Evolutionary conservation across 2,329 filamentous ascomycete genomes (phyloP), one percentile per base, ranked within the genome.

Genomic region (Sarocladium kiliense): DNA sequence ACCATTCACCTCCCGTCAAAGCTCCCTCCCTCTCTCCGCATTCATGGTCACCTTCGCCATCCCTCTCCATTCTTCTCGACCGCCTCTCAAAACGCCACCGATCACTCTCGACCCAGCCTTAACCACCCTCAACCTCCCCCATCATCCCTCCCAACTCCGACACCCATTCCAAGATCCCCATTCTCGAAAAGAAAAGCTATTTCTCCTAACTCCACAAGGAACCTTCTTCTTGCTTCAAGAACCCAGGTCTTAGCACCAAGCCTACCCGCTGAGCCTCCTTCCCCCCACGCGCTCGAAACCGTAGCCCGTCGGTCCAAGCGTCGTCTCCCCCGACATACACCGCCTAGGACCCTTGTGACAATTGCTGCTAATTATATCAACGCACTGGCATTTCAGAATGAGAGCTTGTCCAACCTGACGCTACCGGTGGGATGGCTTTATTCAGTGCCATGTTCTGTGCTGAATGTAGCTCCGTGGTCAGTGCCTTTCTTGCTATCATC

Each of bases 261-360:
- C 3, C 41, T 44, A 3, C 7, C 41, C 21, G 41, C 21, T 11
- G 41, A 44, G 21, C 44, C 44, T 26, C 47, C 30, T 27, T 14
- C 14, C 27, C 47, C 47, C 47, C 47, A 36, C 47, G 47, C 47
- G 27, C 47, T 51, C 47, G 47, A 51, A 51, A 51, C 47, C 47
- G n/a, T 18, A 51, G 9, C 44, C 44, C 16, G 7, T 19, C 23
- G 16, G 44, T 49, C 44, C 44, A 49, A 30, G 44, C 44, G 41
- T 45, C n/a, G n/a, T n/a, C n/a, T n/a, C n/a, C n/a, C 18, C 18
- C 37, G 11, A 9, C 11, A 12, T 5, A 41, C 37, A 19, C 37
- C 14, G 18, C 37, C 37, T n/a, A 41, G 37, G 37, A 16, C 18
- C 12, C 37, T 41, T 9, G 16, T 36, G 16, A 36, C 16, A 36